Percentiles rank a stretch among this genome's conserved stretches.
phyloP scores from a whole-genome alignment of 345 rosid species.

The Murraya paniculata region DNA sequence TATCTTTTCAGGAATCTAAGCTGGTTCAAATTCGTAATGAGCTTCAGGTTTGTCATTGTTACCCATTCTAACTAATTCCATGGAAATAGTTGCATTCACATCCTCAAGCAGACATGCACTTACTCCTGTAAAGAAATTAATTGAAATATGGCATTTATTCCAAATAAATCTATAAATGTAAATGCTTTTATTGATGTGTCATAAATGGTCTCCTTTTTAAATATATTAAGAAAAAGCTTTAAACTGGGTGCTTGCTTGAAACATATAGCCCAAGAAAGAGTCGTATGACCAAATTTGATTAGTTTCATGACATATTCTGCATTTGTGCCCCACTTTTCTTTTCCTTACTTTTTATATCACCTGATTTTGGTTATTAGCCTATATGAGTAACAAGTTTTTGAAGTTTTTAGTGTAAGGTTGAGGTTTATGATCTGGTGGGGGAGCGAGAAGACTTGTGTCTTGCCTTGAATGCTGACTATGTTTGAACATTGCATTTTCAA shows the following conservation, averaged over 20 bases:
- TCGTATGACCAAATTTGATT: not conserved
- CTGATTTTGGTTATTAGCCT: not conserved
- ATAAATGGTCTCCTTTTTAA: not conserved
- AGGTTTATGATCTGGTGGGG: not conserved
- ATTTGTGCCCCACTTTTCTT: not conserved
- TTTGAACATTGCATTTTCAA: not conserved
- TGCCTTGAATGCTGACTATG: not conserved
- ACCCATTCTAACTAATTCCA: not conserved
- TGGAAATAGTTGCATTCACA: not conserved
- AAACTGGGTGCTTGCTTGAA: not conserved
- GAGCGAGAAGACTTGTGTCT: not conserved
- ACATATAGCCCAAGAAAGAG: not conserved
- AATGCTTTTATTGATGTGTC: not conserved
- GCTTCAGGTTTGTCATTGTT: slow-evolving; percentile 62
- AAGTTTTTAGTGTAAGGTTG: not conserved
- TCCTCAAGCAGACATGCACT: not conserved
- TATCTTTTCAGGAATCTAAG: slow-evolving; percentile 61
- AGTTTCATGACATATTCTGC: not conserved
- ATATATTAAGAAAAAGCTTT: not conserved
- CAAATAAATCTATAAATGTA: not conserved
- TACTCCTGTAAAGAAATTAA: not conserved
- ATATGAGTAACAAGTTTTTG: not conserved
- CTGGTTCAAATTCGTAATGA: slow-evolving; percentile 69
- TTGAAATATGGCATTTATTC: not conserved
- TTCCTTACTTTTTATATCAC: not conserved